Conservation (phyloP, 2,329 filamentous ascomycete genomes). For the Amauroascus niger region DNA sequence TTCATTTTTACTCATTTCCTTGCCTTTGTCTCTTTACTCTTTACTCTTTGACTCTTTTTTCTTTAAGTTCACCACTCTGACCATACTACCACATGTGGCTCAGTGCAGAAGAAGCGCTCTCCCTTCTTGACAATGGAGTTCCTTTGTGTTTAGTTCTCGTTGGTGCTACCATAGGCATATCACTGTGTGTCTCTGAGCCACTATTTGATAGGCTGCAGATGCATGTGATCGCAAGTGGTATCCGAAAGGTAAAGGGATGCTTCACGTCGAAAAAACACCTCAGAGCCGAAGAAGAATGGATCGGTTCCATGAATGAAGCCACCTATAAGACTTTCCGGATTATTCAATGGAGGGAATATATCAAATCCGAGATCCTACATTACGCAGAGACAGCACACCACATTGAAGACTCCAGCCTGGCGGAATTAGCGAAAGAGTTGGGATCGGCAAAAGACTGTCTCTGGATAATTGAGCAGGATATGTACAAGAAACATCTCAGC, state of each 20-base stretch:
- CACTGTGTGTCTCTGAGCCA: not conserved
- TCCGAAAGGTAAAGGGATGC: not conserved
- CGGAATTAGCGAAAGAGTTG: not conserved
- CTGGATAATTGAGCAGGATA: not conserved
- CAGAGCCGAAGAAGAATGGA: not conserved
- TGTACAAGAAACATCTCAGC: not conserved
- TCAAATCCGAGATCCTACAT: not conserved
- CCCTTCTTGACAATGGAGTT: not conserved
- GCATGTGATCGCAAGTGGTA: conserved; percentile 1
- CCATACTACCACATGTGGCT: no score
- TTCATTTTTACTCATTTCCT: no score
- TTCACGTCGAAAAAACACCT: not conserved
- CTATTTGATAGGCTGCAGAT: conserved; percentile 3
- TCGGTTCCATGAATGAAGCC: not conserved
- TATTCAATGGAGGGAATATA: not conserved
- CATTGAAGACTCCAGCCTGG: not conserved
- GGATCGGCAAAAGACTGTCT: not conserved
- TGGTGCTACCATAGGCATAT: not conserved
- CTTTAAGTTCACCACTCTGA: no score
- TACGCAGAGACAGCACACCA: not conserved
- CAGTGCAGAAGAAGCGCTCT: not conserved
- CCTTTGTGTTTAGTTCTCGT: not conserved
- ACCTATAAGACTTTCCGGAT: not conserved
- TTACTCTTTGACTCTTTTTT: no score
- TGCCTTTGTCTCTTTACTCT: no score